Percentiles rank a stretch among this genome's conserved stretches.
These are phyloP conservation scores for Radiomyces spectabilis DNA, from an alignment of 192 early-diverging fungal genomes.

Conservation along the genomic window DNA sequence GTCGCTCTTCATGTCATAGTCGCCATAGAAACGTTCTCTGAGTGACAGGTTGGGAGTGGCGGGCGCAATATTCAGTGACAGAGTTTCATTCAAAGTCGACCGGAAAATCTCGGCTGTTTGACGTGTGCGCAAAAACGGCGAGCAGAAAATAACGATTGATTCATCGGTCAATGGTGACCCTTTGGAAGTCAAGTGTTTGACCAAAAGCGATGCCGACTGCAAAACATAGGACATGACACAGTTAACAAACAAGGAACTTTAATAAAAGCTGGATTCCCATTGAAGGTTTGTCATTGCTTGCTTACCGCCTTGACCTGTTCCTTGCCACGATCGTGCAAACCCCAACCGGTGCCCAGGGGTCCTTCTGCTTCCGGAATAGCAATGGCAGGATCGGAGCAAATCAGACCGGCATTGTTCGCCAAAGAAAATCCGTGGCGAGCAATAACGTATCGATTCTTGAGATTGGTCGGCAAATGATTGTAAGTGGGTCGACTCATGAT, in stretches of 20 bases:
- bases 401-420: constrained; percentile 42
- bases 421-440: constrained; percentile 52
- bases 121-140: constrained; percentile 40
- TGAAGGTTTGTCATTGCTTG: neutral
- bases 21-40: constrained; percentile 50
- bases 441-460: constrained; percentile 33
- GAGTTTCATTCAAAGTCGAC: too few relatives aligned
- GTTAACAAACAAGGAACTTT: too few relatives aligned
- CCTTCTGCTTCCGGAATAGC: constrained; percentile 40
- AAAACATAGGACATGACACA: too few relatives aligned
- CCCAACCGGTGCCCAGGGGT: constrained; percentile 39
- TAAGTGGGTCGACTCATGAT: constrained; percentile 3
- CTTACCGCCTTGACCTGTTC: constrained; percentile 36
- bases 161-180: neutral
- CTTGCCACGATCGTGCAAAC: constrained; percentile 41
- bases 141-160: constrained; percentile 33
- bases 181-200: constrained; percentile 15
- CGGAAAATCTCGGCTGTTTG: constrained; percentile 4
- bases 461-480: constrained; percentile 10
- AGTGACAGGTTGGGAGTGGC: constrained; percentile 23
- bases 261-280: too few relatives aligned
- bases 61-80: too few relatives aligned
- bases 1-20: constrained; percentile 42
- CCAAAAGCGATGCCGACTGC: constrained; percentile 26
- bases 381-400: constrained; percentile 46